phyloP scores from a whole-genome alignment of 2,329 filamentous ascomycete species.

The Penicillium decumbens region DNA sequence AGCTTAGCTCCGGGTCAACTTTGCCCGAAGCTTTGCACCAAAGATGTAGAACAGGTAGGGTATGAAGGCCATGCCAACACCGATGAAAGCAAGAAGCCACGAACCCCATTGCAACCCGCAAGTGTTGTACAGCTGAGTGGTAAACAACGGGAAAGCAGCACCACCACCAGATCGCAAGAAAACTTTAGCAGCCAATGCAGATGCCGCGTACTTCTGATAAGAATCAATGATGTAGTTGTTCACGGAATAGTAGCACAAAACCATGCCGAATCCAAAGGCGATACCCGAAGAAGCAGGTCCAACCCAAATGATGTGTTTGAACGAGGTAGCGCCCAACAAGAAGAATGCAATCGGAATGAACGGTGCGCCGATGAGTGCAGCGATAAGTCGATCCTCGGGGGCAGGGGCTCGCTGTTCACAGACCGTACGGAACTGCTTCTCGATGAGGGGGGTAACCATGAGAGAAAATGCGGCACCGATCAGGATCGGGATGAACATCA shows the following conservation, averaged over 20 bases:
- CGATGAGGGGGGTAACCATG: conserved; percentile 49
- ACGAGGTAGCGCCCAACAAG: conserved; percentile 62
- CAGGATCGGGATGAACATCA: conserved; percentile 42
- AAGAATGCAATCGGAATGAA: conserved; percentile 61
- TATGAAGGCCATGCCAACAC: conserved; percentile 21
- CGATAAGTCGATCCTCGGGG: conserved; percentile 68
- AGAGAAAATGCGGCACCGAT: conserved; percentile 32
- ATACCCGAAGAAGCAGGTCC: conserved; percentile 57
- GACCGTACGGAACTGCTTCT: conserved; percentile 67
- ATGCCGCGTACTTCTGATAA: conserved; percentile 42
- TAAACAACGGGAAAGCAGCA: conserved; percentile 68
- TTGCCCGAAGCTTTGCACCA: conserved; percentile 15
- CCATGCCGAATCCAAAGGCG: conserved; percentile 71
- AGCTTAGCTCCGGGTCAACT: conserved; percentile 2
- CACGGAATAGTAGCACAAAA: conserved; percentile 70
- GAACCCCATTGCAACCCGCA: conserved; percentile 70
- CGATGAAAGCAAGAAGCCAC: conserved; percentile 59
- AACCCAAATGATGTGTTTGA: conserved; percentile 52
- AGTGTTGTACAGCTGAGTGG: conserved; percentile 67
- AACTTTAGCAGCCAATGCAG: conserved; percentile 45
- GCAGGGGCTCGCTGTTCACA: conserved; percentile 61
- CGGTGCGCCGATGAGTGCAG: conserved; percentile 68
- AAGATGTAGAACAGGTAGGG: conserved; percentile 21
- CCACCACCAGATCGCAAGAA: conserved; percentile 59
- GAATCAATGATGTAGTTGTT: conserved; percentile 71